Conservation (phyloP, 352 stramenopile species). For the Phytopythium delawarense region DNA sequence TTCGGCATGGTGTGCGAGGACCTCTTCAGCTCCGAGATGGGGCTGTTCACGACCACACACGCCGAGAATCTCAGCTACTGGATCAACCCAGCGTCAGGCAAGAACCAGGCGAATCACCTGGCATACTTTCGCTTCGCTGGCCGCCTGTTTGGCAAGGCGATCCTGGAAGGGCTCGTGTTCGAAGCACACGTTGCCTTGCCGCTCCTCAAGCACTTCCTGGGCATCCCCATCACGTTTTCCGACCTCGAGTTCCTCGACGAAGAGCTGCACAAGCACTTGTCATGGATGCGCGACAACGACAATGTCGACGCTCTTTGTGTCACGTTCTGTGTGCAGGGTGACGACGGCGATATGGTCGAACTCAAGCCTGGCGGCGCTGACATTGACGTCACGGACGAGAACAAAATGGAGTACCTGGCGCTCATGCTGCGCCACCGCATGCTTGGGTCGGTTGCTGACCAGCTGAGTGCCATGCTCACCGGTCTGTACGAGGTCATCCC, state of each 20-base stretch:
- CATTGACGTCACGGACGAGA: constrained; percentile 93
- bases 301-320: constrained; percentile 66
- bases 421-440: constrained; percentile 93
- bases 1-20: constrained; percentile 69
- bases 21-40: constrained; percentile 65
- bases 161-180: constrained; percentile 96
- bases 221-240: constrained; percentile 82
- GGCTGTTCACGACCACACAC: constrained; percentile 70
- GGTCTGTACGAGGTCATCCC: constrained; percentile 93
- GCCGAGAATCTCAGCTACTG: constrained; percentile 79
- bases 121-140: constrained; percentile 95
- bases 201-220: constrained; percentile 78
- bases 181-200: constrained; percentile 95
- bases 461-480: constrained; percentile 88
- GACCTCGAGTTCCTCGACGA: constrained; percentile 83
- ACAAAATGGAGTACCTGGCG: constrained; percentile 94
- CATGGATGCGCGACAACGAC: constrained; percentile 73
- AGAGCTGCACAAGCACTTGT: constrained; percentile 67
- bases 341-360: constrained; percentile 80
- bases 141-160: constrained; percentile 96
- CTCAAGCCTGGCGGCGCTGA: constrained; percentile 88
- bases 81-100: constrained; percentile 62
- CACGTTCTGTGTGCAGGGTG: constrained; percentile 66
- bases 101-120: constrained; percentile 58
- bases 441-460: constrained; percentile 85